A percentile compares a stretch with the other conserved stretches of the same genome.
Evolutionary conservation across 108 stramenopile species (phyloP).

Genomic region (Nannochloropsis oceanica): DNA sequence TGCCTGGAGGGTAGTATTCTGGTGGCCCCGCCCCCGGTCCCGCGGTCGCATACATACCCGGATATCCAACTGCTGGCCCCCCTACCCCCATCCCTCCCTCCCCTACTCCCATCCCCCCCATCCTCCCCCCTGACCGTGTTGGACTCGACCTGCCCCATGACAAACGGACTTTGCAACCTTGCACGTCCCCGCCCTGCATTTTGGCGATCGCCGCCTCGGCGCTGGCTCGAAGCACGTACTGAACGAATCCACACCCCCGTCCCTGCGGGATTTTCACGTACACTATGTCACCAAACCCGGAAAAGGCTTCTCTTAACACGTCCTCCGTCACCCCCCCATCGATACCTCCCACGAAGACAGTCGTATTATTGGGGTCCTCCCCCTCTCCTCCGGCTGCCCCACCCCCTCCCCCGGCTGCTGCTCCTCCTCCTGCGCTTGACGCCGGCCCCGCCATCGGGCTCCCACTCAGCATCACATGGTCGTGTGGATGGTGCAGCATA

Average conservation of each 20-base stretch:
- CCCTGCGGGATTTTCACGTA: conserved; percentile 32
- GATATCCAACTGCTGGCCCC: not conserved
- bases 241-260: conserved; percentile 32
- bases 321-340: conserved; percentile 24
- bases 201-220: conserved; percentile 34
- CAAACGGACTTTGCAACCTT: conserved; percentile 27
- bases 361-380: conserved; percentile 28
- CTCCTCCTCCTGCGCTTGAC: not conserved
- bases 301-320: conserved; percentile 23
- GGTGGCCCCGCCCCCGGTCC: not conserved
- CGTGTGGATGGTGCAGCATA: too few species aligned
- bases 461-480: not conserved
- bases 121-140: not conserved
- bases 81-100: not conserved
- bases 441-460: not conserved
- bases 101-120: not conserved
- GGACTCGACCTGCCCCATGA: conserved; percentile 22
- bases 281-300: conserved; percentile 19
- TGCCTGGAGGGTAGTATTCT: not conserved
- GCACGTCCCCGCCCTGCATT: conserved; percentile 25
- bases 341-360: conserved; percentile 32
- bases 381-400: not conserved
- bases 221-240: conserved; percentile 26
- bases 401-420: not conserved
- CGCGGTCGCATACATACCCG: not conserved